phyloP scores from a whole-genome alignment of 129 eudicot species.

The Flaveria linearis region DNA sequence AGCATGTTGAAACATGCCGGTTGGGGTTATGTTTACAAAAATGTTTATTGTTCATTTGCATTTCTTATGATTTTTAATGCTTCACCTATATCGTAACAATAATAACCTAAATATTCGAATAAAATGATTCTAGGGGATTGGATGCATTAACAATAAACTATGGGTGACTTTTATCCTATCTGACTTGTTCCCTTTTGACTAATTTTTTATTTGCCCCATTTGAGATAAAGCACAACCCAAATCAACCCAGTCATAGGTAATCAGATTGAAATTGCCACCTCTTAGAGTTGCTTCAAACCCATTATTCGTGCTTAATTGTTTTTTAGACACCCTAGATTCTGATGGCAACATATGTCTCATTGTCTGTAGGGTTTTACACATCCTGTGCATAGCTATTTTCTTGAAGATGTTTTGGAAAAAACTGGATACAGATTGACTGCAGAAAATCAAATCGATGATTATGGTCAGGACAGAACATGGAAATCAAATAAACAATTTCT shows the following conservation, averaged over 20 bases:
- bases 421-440: conserved; percentile 79
- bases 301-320: neutral
- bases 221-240: conserved; percentile 9
- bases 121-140: neutral
- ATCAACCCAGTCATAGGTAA: neutral
- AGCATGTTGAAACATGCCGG: neutral
- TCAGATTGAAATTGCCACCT: neutral
- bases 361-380: conserved; percentile 78
- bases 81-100: neutral
- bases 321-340: neutral
- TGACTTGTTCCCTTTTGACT: neutral
- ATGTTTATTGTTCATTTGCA: neutral
- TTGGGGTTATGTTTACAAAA: neutral
- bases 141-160: conserved; percentile 9
- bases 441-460: conserved; percentile 90
- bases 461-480: conserved; percentile 67
- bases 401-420: conserved; percentile 75
- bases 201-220: neutral
- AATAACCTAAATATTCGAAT: neutral
- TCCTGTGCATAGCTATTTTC: conserved; percentile 76
- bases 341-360: conserved; percentile 12
- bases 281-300: neutral
- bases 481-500: conserved; percentile 80
- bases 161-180: neutral
- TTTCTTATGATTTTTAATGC: neutral